phyloP scores from a whole-genome alignment of 345 rosid genomes.

The Populus euphratica region DNA sequence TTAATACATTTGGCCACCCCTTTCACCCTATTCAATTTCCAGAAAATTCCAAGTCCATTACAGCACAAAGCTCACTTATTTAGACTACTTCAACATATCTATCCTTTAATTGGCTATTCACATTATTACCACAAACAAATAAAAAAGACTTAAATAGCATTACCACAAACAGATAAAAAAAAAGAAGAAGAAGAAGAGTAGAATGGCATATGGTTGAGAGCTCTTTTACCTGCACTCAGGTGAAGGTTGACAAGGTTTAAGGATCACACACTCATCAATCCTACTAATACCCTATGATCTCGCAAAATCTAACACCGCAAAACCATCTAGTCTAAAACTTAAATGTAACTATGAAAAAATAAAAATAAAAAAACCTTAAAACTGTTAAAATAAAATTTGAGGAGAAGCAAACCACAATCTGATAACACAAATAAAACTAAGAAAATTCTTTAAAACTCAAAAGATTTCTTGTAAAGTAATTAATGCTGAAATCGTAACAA shows the following conservation, averaged over 20 bases:
- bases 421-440: too few species aligned
- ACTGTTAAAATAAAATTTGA: neutral
- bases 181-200: neutral
- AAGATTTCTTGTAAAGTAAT: neutral
- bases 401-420: neutral
- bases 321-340: neutral
- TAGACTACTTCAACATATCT: neutral
- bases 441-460: neutral
- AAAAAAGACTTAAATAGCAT: neutral
- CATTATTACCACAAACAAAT: neutral
- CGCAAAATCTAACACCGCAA: neutral
- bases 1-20: neutral
- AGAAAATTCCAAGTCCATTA: neutral
- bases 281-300: neutral
- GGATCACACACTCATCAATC: constrained; percentile 4
- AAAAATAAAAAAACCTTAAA: neutral
- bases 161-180: neutral
- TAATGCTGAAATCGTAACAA: neutral
- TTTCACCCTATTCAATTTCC: neutral
- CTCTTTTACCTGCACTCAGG: constrained; percentile 10
- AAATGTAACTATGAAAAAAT: neutral
- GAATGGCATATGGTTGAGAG: neutral
- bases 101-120: neutral
- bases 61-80: neutral
- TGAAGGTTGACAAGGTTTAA: constrained; percentile 6